Conservation (phyloP, 2,329 filamentous ascomycete species). For the Geosmithia morbida region DNA sequence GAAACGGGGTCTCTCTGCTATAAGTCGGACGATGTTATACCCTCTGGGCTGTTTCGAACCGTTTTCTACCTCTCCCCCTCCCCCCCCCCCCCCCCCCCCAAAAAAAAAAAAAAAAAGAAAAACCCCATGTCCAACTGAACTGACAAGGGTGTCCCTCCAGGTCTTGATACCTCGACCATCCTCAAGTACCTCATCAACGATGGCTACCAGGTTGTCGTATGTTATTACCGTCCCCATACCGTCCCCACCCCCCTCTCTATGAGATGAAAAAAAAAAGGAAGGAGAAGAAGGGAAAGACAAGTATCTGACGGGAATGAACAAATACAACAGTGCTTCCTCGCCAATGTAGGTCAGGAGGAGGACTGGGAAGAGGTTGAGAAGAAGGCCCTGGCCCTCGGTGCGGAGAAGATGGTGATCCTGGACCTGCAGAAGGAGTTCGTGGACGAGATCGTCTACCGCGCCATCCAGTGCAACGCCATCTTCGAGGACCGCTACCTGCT, state of each 20-base stretch:
- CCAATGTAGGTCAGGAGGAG: conserved; percentile 57
- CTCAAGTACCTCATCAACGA: conserved; percentile 4
- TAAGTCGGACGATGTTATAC: no score
- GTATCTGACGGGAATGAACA: no score
- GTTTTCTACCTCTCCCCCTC: no score
- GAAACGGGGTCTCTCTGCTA: no score
- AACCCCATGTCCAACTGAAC: no score
- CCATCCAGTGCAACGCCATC: conserved; percentile 52
- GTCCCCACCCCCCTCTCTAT: not conserved
- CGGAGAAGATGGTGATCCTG: conserved; percentile 28
- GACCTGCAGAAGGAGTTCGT: conserved; percentile 59
- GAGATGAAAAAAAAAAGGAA: not conserved
- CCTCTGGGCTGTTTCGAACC: no score
- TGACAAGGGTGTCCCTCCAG: not conserved
- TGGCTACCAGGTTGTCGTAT: conserved; percentile 4
- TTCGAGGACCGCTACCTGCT: conserved; percentile 36
- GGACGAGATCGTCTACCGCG: conserved; percentile 62
- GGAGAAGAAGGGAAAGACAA: no score
- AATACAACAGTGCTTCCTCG: conserved; percentile 26
- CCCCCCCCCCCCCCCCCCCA: no score
- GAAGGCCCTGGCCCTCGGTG: conserved; percentile 32
- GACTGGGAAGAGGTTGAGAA: conserved; percentile 52
- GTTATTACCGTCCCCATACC: not conserved
- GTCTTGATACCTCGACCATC: conserved; percentile 8
- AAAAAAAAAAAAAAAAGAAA: no score